A percentile compares a stretch with the other conserved stretches of the same genome.
Evolutionary conservation across 192 early-diverging fungal genomes (phyloP).

Genomic region (Coemansia sp.): DNA sequence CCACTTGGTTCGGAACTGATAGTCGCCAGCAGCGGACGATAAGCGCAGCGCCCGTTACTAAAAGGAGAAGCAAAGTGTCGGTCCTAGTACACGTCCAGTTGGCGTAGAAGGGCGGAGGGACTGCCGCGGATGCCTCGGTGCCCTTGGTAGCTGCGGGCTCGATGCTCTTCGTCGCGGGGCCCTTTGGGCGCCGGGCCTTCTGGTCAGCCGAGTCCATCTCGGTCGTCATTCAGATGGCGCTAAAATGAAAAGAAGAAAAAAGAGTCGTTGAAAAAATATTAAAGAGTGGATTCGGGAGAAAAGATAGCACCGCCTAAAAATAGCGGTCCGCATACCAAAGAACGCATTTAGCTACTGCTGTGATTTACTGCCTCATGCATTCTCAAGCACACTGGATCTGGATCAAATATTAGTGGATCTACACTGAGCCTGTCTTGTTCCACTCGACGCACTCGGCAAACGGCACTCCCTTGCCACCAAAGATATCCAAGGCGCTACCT

Average conservation of each 20-base stretch:
- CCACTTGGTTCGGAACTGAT: constrained; percentile 37
- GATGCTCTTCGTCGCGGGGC: constrained; percentile 33
- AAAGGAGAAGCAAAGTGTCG: constrained; percentile 22
- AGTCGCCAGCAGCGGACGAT: constrained; percentile 42
- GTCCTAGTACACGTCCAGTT: constrained; percentile 24
- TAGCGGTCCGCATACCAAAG: background rate
- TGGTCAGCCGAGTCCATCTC: constrained; percentile 4
- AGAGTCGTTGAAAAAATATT: background rate
- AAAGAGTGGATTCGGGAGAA: background rate
- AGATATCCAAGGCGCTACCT: constrained; percentile 96
- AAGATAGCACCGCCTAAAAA: background rate
- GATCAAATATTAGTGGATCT: background rate
- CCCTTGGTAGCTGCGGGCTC: background rate
- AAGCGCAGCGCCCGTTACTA: constrained; percentile 23
- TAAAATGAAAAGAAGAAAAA: background rate
- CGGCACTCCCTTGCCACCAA: constrained; percentile 83
- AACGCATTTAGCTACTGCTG: background rate
- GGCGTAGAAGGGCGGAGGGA: constrained; percentile 19
- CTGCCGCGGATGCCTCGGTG: background rate
- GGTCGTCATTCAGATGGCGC: constrained; percentile 5
- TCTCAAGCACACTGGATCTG: background rate
- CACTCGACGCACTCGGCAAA: constrained; percentile 81
- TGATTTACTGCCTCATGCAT: background rate
- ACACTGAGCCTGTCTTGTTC: constrained; percentile 55
- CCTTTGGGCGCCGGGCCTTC: constrained; percentile 29